Evolutionary conservation across 768 basidiomycete species (phyloP), one percentile per base, ranked within the genome.

Genomic region (Mycena venus): DNA sequence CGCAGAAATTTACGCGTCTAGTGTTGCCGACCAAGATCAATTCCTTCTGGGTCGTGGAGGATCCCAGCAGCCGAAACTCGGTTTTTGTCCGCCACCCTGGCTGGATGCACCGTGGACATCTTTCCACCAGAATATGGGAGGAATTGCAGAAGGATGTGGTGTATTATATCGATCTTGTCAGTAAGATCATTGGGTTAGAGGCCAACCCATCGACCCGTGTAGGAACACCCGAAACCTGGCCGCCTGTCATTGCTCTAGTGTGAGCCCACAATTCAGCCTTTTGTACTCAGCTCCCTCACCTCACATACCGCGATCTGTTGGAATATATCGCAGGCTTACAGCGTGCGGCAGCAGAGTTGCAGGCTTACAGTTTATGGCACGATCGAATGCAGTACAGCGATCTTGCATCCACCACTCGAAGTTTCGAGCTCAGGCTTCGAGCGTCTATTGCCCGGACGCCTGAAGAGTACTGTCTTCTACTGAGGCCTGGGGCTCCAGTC

Each of bases 361-460:
- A 69, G 29, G 68, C 68, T 4, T 69, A 69, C n/a, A 23, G 17
- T 14, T 17, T 69, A 47, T 69, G 58, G 68, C n/a, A 61, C 21
- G 68, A 69, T 29, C 68, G 47, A 6, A 60, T 69, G 1, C 44
- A 60, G 2, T 69, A 60, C 15, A 59, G 8, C 2, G 44, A 49
- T 2, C 0, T 69, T 15, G 32, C 58, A 2, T 5, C 58, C 19
- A 51, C 14, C 15, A 29, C 3, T 19, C n/a, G 31, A 3, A 51
- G 25, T 6, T 60, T 25, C 11, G 68, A 61, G 19, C 19, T 29
- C 0, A 59, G 68, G 0, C 47, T 69, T 2, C 68, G 58, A 1
- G 68, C 58, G 2, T 59, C 58, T 2, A 38, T 69, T 19, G 58
- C 59, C 0, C 1, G 2, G 4, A 4, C 42, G 0, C 32, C 2